Evolutionary conservation across 2,329 filamentous ascomycete genomes (phyloP).

Genomic region (Hirsutella thompsonii): DNA sequence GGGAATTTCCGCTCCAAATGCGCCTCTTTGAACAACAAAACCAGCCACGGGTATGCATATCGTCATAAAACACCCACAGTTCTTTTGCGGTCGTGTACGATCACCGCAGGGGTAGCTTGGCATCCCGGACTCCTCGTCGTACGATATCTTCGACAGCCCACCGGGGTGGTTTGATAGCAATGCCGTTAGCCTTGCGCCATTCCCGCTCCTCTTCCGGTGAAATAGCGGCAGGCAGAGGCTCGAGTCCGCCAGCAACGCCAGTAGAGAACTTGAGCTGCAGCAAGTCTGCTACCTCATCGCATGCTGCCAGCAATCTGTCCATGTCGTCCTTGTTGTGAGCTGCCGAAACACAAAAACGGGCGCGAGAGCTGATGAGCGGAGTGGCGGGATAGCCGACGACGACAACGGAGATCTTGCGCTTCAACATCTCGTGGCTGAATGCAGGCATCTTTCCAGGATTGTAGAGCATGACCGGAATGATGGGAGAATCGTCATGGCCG

Average conservation of each 20-base stretch:
- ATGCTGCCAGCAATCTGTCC: conserved; percentile 76
- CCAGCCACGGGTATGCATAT: conserved; percentile 1
- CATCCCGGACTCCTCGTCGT: conserved; percentile 59
- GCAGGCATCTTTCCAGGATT: conserved; percentile 98
- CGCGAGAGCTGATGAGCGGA: conserved; percentile 85
- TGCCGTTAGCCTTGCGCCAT: conserved; percentile 45
- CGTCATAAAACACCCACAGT: conserved; percentile 5
- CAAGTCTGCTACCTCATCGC: conserved; percentile 83
- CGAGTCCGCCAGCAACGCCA: conserved; percentile 78
- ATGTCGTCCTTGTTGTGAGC: conserved; percentile 98
- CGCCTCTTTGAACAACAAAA: conserved; percentile 3
- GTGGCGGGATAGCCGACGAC: conserved; percentile 96
- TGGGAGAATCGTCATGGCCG: conserved; percentile 94
- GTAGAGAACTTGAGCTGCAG: conserved; percentile 96
- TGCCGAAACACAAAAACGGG: conserved; percentile 88
- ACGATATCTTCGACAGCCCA: conserved; percentile 82
- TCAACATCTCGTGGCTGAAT: conserved; percentile 97
- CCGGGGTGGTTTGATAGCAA: conserved; percentile 63
- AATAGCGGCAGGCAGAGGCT: conserved; percentile 60
- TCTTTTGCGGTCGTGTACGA: not conserved
- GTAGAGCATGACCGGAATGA: conserved; percentile 88
- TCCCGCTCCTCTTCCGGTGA: conserved; percentile 60
- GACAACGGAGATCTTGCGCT: conserved; percentile 93
- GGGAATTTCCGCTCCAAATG: conserved; percentile 6
- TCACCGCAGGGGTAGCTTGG: conserved; percentile 59